phyloP scores from a whole-genome alignment of 495 filamentous ascomycete species.

The Geopyxis carbonaria region DNA sequence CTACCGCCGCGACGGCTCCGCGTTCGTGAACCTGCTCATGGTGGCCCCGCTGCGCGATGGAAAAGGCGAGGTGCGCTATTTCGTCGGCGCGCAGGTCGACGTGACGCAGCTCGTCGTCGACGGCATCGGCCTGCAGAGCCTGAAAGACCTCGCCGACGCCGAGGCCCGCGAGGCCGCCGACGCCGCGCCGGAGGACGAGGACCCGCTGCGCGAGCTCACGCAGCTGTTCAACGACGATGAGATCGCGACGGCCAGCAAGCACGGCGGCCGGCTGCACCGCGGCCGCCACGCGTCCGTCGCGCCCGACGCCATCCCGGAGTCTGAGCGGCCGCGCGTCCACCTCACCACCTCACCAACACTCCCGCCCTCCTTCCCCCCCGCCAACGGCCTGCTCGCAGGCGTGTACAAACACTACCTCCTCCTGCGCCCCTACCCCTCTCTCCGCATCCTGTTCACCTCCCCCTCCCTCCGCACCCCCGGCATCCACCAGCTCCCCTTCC shows the following conservation, averaged over 20 bases:
- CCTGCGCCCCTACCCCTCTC: conserved; percentile 41
- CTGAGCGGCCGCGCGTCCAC: background rate
- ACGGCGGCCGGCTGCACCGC: conserved; percentile 39
- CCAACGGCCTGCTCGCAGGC: conserved; percentile 20
- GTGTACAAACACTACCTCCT: conserved; percentile 45
- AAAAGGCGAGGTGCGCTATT: conserved; percentile 40
- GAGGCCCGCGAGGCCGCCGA: too few relatives aligned
- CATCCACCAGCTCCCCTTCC: conserved; percentile 45
- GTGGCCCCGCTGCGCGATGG: conserved; percentile 45
- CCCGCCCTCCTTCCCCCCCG: background rate
- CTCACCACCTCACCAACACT: background rate
- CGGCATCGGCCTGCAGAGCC: conserved; percentile 39
- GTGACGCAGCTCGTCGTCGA: conserved; percentile 42
- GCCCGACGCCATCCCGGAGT: conserved; percentile 11
- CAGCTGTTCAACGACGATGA: conserved; percentile 47
- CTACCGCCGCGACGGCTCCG: conserved; percentile 47
- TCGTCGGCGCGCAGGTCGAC: conserved; percentile 47
- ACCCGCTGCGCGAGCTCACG: conserved; percentile 35
- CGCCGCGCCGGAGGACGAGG: conserved; percentile 24
- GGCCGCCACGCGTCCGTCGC: conserved; percentile 35
- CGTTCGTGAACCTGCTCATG: conserved; percentile 54
- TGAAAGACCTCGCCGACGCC: conserved; percentile 30
- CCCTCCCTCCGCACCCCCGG: conserved; percentile 47
- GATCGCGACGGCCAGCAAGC: conserved; percentile 38
- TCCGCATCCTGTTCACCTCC: conserved; percentile 48